Base-by-base conservation (phyloP, 805 yeast species). In the Ogataea haglerorum region DNA sequence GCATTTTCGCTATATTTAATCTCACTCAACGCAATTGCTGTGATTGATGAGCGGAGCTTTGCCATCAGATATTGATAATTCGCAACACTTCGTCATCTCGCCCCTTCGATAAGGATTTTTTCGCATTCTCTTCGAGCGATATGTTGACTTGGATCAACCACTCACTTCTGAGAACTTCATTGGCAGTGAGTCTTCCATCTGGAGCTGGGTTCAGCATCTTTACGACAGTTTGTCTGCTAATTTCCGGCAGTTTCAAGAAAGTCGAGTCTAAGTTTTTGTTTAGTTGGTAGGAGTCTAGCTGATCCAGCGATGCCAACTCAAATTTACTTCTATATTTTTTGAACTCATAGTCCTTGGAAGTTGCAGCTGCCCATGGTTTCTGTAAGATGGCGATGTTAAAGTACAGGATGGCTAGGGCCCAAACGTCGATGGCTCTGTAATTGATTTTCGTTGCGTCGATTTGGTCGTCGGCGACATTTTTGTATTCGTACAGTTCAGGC, bases 321-420 rank as follows among this genome's bases (percentile, higher is more conserved):
- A 54, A 57, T 6, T 26, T 41, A 10, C 40, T 36, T 8, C 36
- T 36, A 39, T 36, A 63, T 23, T 40, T 49, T 12, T 45, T 46
- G 35, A 39, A 60, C 13, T 47, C 49, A 6, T 56, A 61, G 30
- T 60, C 62, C 5, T 51, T 36, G 2, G 38, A n/a, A 23, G 56
- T 57, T 13, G 80, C 70, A 27, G 48, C 58, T 0, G 49, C 46
- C 82, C 82, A 76, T 2, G 81, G 80, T 30, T 64, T 66, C 8
- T 65, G 55, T 61, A 75, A 61, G 8, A 70, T 56, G 30, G 49
- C 62, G 16, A 76, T 51, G 34, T 71, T 69, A 47, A 73, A 69
- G 49, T 75, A 76, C 6, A 72, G 49, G 7, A 76, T 64, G 0
- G 77, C 80, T 30, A 76, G 49, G 3, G 78, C 63, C 82, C 82